phyloP scores from a whole-genome alignment of 1,284 basidiomycete genomes.

The Leccinum griseonigrum region DNA sequence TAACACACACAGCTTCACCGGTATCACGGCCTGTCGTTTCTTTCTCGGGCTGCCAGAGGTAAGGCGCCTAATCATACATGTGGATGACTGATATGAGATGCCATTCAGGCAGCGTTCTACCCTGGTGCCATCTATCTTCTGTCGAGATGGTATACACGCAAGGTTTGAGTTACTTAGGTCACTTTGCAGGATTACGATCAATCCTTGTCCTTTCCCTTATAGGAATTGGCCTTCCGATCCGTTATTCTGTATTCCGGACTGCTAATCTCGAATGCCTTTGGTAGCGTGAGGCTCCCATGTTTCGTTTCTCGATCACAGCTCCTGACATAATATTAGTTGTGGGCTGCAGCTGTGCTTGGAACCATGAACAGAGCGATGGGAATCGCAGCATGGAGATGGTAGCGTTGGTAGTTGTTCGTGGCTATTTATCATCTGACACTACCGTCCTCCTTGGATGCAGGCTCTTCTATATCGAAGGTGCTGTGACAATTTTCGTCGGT shows the following conservation, averaged over 20 bases:
- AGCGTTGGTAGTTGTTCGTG: background rate
- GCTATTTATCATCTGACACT: background rate
- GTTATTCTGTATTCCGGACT: background rate
- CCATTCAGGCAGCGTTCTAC: background rate
- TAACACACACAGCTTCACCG: no score
- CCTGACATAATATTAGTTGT: background rate
- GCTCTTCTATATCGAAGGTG: background rate
- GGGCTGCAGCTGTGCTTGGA: background rate
- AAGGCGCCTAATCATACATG: background rate
- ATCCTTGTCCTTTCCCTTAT: background rate
- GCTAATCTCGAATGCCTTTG: background rate
- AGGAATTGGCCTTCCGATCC: background rate
- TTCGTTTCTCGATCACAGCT: background rate
- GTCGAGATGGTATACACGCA: background rate
- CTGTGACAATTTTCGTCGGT: background rate
- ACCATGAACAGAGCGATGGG: background rate
- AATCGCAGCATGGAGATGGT: background rate
- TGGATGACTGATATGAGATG: background rate
- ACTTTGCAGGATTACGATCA: background rate
- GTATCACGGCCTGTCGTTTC: background rate
- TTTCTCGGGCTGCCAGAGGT: background rate
- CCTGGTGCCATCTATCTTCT: background rate
- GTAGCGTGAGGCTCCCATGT: background rate
- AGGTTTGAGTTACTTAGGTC: background rate
- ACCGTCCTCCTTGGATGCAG: background rate